These are phyloP conservation scores for Cryphonectria carpinicola DNA, from an alignment of 2,329 filamentous ascomycete genomes.

Conservation along the genomic window DNA sequence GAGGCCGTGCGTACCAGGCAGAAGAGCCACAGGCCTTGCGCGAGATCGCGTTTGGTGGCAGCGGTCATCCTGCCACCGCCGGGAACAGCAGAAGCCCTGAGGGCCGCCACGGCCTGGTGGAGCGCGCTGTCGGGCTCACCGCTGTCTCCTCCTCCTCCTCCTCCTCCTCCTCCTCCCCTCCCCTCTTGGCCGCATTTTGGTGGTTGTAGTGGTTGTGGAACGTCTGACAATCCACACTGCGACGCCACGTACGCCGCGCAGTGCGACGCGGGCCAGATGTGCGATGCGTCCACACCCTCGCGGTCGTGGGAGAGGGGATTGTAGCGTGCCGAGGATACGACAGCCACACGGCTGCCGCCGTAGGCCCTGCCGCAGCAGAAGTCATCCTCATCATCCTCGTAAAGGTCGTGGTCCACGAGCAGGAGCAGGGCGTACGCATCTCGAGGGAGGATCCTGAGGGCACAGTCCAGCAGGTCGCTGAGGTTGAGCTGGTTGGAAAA, in stretches of 20 bases:
- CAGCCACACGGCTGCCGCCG: slow-evolving; percentile 63
- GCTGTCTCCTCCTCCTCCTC: neutral
- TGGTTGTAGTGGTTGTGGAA: neutral
- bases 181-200: neutral
- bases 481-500: slow-evolving; percentile 61
- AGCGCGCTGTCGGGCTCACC: slow-evolving; percentile 35
- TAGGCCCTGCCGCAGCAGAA: slow-evolving; percentile 71
- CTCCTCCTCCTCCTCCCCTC: too few relatives aligned
- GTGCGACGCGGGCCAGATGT: slow-evolving; percentile 69
- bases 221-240: slow-evolving; percentile 35
- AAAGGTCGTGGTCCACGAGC: slow-evolving; percentile 64
- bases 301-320: slow-evolving; percentile 53
- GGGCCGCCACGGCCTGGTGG: slow-evolving; percentile 40
- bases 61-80: slow-evolving; percentile 33
- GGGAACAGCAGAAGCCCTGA: slow-evolving; percentile 31
- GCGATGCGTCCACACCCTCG: slow-evolving; percentile 46
- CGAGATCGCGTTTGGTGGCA: neutral
- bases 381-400: slow-evolving; percentile 67
- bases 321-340: slow-evolving; percentile 67
- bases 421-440: slow-evolving; percentile 65
- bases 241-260: slow-evolving; percentile 55
- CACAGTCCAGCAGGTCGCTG: slow-evolving; percentile 62
- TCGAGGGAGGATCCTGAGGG: slow-evolving; percentile 54
- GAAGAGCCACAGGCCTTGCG: slow-evolving; percentile 58
- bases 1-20: slow-evolving; percentile 60